Percentiles rank a stretch among this genome's conserved stretches.
Evolutionary conservation across 78 protist genomes (phyloP).

Genomic region (Capsaspora owczarzaki): DNA sequence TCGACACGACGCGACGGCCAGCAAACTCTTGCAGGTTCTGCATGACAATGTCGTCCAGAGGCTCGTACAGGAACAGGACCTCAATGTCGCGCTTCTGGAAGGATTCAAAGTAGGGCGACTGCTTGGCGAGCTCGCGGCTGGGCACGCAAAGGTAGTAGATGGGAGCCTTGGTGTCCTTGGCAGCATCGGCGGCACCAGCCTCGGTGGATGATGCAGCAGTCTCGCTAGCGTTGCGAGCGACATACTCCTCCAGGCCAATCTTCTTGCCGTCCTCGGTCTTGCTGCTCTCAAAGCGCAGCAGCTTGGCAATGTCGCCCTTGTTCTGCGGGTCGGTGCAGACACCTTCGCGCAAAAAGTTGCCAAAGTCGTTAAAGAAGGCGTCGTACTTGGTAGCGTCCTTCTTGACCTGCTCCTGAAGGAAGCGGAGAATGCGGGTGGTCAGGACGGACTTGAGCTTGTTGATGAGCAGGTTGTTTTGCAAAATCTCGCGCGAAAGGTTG

Average conservation of each 20-base stretch:
- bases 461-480: slow-evolving; percentile 66
- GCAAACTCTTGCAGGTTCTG: slow-evolving; percentile 33
- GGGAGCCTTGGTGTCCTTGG: neutral
- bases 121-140: slow-evolving; percentile 42
- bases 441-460: neutral
- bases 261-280: neutral
- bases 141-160: slow-evolving; percentile 45
- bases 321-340: slow-evolving; percentile 53
- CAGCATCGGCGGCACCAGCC: neutral
- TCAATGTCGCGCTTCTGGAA: slow-evolving; percentile 62
- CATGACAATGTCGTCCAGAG: slow-evolving; percentile 77
- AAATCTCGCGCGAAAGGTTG: slow-evolving; percentile 81
- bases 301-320: slow-evolving; percentile 40
- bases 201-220: neutral
- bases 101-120: slow-evolving; percentile 80
- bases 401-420: slow-evolving; percentile 24
- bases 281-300: slow-evolving; percentile 65
- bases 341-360: slow-evolving; percentile 76
- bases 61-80: slow-evolving; percentile 47
- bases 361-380: slow-evolving; percentile 54
- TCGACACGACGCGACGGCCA: slow-evolving; percentile 47
- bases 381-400: slow-evolving; percentile 49
- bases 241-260: neutral
- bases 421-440: neutral
- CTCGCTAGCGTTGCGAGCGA: neutral